Conservation (phyloP, 2,329 filamentous ascomycete species). For the Pyricularia pennisetigena region DNA sequence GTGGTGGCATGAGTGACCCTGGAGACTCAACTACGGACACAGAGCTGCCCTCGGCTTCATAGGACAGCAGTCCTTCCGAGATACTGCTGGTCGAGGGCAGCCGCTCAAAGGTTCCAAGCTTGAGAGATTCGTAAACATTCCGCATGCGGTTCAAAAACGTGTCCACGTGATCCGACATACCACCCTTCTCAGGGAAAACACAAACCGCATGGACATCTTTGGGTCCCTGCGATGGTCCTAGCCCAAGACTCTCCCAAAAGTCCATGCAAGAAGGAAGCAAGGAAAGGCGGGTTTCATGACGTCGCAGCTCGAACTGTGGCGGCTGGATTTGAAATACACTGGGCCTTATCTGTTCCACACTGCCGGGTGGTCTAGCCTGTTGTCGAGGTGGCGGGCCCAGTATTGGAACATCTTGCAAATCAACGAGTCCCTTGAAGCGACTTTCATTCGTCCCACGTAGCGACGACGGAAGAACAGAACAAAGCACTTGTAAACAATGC, state of each 20-base stretch:
- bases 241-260: constrained; percentile 75
- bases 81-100: constrained; percentile 32
- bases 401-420: constrained; percentile 47
- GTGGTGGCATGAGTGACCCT: constrained; percentile 18
- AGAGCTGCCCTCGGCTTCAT: constrained; percentile 31
- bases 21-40: constrained; percentile 27
- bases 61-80: constrained; percentile 37
- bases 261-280: constrained; percentile 63
- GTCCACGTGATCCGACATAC: constrained; percentile 49
- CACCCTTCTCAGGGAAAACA: constrained; percentile 57
- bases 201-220: constrained; percentile 66
- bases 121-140: constrained; percentile 63
- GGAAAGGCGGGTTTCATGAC: constrained; percentile 60
- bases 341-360: constrained; percentile 36
- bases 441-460: constrained; percentile 31
- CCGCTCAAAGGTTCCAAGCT: constrained; percentile 56
- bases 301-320: constrained; percentile 63
- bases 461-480: constrained; percentile 31
- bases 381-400: constrained; percentile 41
- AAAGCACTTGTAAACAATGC: constrained; percentile 37
- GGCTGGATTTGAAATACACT: constrained; percentile 53
- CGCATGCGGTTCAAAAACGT: constrained; percentile 59
- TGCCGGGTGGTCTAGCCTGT: constrained; percentile 35
- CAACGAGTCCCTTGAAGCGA: constrained; percentile 39
- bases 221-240: constrained; percentile 58